Evolutionary conservation across 2,329 filamentous ascomycete species (phyloP), one percentile per base, ranked within the genome.

Genomic region (Balansia obtecta): DNA sequence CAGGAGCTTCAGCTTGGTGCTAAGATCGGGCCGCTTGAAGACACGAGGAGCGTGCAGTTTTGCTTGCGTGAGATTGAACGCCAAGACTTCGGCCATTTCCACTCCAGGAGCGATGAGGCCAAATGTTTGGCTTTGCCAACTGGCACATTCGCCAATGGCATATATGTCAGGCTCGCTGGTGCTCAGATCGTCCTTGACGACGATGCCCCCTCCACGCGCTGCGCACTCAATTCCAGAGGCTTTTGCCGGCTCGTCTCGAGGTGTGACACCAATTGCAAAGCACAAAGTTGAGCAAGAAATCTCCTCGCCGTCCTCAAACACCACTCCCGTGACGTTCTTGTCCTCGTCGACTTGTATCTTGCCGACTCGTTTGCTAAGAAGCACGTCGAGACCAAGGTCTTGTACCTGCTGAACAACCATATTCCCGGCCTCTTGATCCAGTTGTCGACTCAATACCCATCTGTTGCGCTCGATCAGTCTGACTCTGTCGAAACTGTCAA

Each of bases 21-120:
- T 95, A 40, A 95, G 72, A 64, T 95, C 88, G 0, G 89, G 90
- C 4, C 83, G 72, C 65, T 87, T 88, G 72, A 94, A 95, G 32
- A 71, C 72, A 33, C 85, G 74, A 2, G 79, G 79, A 7, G 79
- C 67, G 62, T 91, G 85, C 2, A 80, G 75, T 61, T 85, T 83
- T 33, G 87, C 86, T 63, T 90, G 84, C 3, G 89, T 94, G 52
- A 96, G 77, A 65, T 95, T 95, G 72, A 93, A 95, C 11, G 89
- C 82, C 3, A 95, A 77, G 1, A 95, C 83, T 57, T 95, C 89
- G 0, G 90, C 90, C 87, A 95, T 95, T 66, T 95, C 90, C 37
- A 95, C 77, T 16, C 89, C 89, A 0, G 89, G 89, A 0, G 86
- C 88, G 58, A 96, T 95, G 18, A 96, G 77, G 6, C 89, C 89